Percentiles rank a stretch among this genome's conserved stretches.
phyloP scores from a whole-genome alignment of 2,329 filamentous ascomycete genomes.

The Colletotrichum sp. region DNA sequence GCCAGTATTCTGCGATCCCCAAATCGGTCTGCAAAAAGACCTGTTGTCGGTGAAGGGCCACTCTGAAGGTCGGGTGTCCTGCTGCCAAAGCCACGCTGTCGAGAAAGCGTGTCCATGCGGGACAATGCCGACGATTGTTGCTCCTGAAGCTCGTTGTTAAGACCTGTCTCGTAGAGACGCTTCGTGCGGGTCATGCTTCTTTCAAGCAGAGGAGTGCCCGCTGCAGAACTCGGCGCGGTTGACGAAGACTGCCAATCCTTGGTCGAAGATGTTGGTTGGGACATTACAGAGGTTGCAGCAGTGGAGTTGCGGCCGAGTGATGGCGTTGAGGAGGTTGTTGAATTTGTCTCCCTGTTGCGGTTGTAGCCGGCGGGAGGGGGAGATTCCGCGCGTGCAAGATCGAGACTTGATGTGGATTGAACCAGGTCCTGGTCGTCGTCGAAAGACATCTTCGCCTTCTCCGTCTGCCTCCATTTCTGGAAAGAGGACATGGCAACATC shows the following conservation, averaged over 20 bases:
- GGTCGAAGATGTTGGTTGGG: constrained; percentile 63
- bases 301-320: constrained; percentile 79
- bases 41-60: constrained; percentile 50
- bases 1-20: constrained; percentile 51
- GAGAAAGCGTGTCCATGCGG: constrained; percentile 80
- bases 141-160: constrained; percentile 80
- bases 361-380: constrained; percentile 69
- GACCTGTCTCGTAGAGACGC: constrained; percentile 81
- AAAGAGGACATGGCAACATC: constrained; percentile 86
- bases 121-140: constrained; percentile 78
- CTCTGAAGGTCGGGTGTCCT: constrained; percentile 56
- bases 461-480: constrained; percentile 71
- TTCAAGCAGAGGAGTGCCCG: constrained; percentile 55
- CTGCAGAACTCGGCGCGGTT: constrained; percentile 39
- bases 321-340: constrained; percentile 75
- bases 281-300: constrained; percentile 86
- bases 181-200: constrained; percentile 73
- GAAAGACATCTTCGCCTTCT: constrained; percentile 57
- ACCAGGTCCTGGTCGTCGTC: constrained; percentile 45
- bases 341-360: constrained; percentile 83
- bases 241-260: constrained; percentile 55
- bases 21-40: constrained; percentile 51
- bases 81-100: constrained; percentile 59
- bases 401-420: constrained; percentile 30
- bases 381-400: constrained; percentile 51